Base-by-base conservation (phyloP, 352 stramenopile genomes). In the Globisporangium nagaii region DNA sequence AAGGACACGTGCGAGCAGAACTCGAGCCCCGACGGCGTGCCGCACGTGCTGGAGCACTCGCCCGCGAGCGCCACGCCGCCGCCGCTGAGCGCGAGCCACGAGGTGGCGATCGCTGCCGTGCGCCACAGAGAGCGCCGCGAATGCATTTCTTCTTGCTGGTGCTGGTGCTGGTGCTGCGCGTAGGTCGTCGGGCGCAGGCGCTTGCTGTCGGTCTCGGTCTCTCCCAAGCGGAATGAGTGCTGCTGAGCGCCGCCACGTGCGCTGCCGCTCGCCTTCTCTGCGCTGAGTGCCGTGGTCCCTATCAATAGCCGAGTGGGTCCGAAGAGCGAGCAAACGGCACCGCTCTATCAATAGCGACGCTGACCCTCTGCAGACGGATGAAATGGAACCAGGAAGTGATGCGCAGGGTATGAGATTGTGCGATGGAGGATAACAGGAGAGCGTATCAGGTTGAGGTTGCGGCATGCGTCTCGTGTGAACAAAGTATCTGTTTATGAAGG, bases 1-100 rank as follows among this genome's bases (percentile, higher is more conserved):
- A 89, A 93, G 11, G 68, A 79, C n/a, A 93, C 75, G 55, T 91
- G 72, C 19, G 78, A 86, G 70, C 83, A 93, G 53, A 93, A 93
- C 20, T 69, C 62, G 48, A 91, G 73, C 1, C 68, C 73, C 0
- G 80, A 82, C 11, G 83, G 83, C 20, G 73, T 91, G 27, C 83
- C 83, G 58, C 83, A 93, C 35, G 79, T 84, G 50, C 73, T 91
- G 9, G 76, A 82, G 57, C 83, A 93, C 45, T 75, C 58, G 6
- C 64, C 40, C 27, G 47, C 44, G 12, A 48, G 45, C 20, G 46
- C 31, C 32, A 5, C 22, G 39, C 28, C 32, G 19, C 27, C 37
- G 19, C 15, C 22, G 30, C 20, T 20, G 25, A 46, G 30, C 11
- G 37, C 22, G 24, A 55, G 41, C 15, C 17, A 25, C 0, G 22